phyloP scores from a whole-genome alignment of 306 rosid species.

The Geum urbanum region DNA sequence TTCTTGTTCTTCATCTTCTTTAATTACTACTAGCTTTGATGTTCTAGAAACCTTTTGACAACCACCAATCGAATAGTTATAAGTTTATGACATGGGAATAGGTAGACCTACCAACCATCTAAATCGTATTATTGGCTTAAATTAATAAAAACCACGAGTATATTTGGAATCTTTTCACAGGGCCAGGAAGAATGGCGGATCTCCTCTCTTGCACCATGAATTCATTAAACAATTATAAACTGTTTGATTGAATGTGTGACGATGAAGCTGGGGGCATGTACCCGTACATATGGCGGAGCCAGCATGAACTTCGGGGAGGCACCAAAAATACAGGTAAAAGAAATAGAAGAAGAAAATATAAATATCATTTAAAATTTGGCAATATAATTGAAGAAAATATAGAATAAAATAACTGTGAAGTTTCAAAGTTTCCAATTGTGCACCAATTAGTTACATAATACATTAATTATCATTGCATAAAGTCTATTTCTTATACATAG shows the following conservation, averaged over 20 bases:
- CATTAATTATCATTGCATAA: too few relatives aligned
- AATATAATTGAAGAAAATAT: too few relatives aligned
- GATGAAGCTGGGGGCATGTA: conserved; percentile 5
- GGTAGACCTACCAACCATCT: conserved; percentile 31
- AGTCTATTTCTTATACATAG: too few relatives aligned
- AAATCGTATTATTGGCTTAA: neutral
- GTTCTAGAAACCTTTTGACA: conserved; percentile 18
- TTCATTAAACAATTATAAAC: neutral
- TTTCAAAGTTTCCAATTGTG: too few relatives aligned
- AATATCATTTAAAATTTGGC: too few relatives aligned
- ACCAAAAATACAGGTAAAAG: too few relatives aligned
- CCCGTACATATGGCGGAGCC: too few relatives aligned
- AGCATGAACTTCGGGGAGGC: too few relatives aligned
- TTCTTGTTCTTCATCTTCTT: too few relatives aligned
- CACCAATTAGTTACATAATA: too few relatives aligned
- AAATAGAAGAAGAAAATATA: too few relatives aligned
- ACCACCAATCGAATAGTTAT: neutral
- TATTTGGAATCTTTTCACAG: conserved; percentile 6
- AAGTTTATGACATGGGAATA: conserved; percentile 8
- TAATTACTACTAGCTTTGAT: neutral
- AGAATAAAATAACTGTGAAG: too few relatives aligned
- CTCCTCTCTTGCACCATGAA: conserved; percentile 8
- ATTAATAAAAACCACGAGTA: conserved; percentile 14
- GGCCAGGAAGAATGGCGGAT: conserved; percentile 31
- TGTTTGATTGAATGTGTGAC: neutral